Evolutionary conservation across 2,329 filamentous ascomycete species (phyloP).

Genomic region (Xylaria polymorpha): DNA sequence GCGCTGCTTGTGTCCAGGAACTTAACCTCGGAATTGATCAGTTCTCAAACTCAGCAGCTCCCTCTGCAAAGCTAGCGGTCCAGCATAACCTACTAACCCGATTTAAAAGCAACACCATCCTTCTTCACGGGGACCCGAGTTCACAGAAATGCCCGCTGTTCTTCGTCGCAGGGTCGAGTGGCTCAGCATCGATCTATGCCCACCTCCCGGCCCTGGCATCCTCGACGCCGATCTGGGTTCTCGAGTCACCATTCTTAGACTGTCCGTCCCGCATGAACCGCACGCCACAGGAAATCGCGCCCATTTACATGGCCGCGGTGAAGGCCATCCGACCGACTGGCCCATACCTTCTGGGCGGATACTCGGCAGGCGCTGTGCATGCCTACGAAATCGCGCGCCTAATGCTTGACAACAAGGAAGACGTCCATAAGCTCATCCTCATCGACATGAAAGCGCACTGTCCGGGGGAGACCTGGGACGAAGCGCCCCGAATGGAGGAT

Average conservation of each 20-base stretch:
- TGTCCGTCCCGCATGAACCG: slow-evolving; percentile 39
- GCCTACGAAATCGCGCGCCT: slow-evolving; percentile 45
- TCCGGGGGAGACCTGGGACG: slow-evolving; percentile 31
- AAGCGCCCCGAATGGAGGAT: slow-evolving; percentile 29
- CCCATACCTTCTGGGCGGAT: slow-evolving; percentile 46
- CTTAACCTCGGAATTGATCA: neutral
- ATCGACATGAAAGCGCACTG: slow-evolving; percentile 41
- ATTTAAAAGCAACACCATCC: slow-evolving; percentile 42
- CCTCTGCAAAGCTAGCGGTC: slow-evolving; percentile 1
- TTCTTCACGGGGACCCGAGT: slow-evolving; percentile 43
- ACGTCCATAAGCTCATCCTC: slow-evolving; percentile 41
- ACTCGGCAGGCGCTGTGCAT: slow-evolving; percentile 43
- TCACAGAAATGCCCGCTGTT: slow-evolving; percentile 43
- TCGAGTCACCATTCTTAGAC: slow-evolving; percentile 48
- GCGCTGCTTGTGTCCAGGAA: neutral
- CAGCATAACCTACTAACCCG: neutral
- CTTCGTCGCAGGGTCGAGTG: slow-evolving; percentile 48
- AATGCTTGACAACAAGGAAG: slow-evolving; percentile 35
- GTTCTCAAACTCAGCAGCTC: neutral
- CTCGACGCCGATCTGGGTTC: slow-evolving; percentile 43
- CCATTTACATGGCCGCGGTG: slow-evolving; percentile 42
- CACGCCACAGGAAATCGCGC: slow-evolving; percentile 39
- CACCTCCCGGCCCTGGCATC: slow-evolving; percentile 44
- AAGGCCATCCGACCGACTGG: slow-evolving; percentile 39
- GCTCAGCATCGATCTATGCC: slow-evolving; percentile 45